Evolutionary conservation across 2,329 filamentous ascomycete species (phyloP), one percentile per base, ranked within the genome.

Genomic region (Claviceps paspali): DNA sequence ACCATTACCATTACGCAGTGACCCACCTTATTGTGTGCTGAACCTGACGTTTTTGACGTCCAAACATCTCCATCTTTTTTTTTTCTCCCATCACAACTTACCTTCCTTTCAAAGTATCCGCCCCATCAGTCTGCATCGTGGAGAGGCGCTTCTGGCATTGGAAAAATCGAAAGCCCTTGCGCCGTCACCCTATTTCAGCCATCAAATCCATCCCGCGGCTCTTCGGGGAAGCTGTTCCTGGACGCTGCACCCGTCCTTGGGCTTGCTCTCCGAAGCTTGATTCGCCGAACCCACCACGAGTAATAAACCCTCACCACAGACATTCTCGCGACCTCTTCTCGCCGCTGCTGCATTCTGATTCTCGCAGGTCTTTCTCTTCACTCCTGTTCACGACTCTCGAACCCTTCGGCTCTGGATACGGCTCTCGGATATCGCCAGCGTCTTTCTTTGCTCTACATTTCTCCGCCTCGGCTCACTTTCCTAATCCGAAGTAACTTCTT

Each of bases 191-290:
- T 31, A 14, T 10, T 34, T 35, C 35, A 23, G 28, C 38, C 43
- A 17, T n/a, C 12, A 29, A 7, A 7, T 10, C 10, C 23, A n/a
- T 34, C 19, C 32, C 33, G 40, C 35, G 39, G 29, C 41, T 24
- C 32, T 31, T 32, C 33, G 27, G 29, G 19, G 27, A 34, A 59
- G 52, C 56, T 59, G 47, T 52, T 53, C 46, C 43, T 48, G 51
- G 56, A 50, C 57, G 59, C 57, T 62, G 59, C 59, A 62, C 60
- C 49, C 55, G 55, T 52, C 53, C 53, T 52, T 41, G 52, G 47
- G 54, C 47, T 45, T 19, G 33, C 39, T 39, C 33, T 39, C 43
- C 45, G 45, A 39, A 39, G 36, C 39, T 44, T 38, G 9, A 28
- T 29, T 34, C 18, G 14, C 26, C 36, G 24, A 33, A 21, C 8